phyloP scores from a whole-genome alignment of 2,329 filamentous ascomycete genomes.

The Fusarium lateritium region DNA sequence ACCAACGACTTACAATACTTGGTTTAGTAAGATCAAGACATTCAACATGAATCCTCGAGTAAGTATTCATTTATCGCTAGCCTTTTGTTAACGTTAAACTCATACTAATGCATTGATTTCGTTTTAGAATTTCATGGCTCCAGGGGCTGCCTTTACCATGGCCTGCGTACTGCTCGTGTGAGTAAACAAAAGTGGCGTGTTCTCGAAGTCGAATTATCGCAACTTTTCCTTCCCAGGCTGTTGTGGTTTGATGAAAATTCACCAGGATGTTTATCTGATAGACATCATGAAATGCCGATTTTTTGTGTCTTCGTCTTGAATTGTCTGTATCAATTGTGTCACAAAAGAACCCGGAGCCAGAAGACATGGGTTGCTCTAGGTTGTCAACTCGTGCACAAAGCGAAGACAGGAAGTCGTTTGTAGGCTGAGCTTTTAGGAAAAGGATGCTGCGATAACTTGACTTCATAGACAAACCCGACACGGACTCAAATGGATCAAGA shows the following conservation, averaged over 20 bases:
- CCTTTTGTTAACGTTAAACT: rapidly evolving
- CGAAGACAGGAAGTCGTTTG: not conserved
- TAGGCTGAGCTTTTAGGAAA: not conserved
- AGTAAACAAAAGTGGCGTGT: slow-evolving; percentile 45
- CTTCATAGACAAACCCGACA: not conserved
- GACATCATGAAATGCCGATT: too few relatives aligned
- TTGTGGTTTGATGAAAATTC: not conserved
- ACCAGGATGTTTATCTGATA: too few relatives aligned
- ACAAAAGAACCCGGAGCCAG: not conserved
- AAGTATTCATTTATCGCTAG: not conserved
- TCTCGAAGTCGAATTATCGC: slow-evolving; percentile 10
- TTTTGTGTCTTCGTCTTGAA: too few relatives aligned
- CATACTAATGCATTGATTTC: slow-evolving; percentile 15
- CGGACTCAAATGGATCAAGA: too few relatives aligned
- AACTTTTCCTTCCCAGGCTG: not conserved
- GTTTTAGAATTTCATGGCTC: slow-evolving; percentile 62
- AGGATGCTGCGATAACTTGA: not conserved
- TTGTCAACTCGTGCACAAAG: not conserved
- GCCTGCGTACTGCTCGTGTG: slow-evolving; percentile 65
- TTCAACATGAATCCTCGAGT: slow-evolving; percentile 51
- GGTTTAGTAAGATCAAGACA: not conserved
- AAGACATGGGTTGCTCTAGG: not conserved
- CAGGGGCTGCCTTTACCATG: slow-evolving; percentile 69
- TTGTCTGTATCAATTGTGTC: not conserved
- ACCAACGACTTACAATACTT: slow-evolving; percentile 2